Percentiles rank a stretch among this genome's conserved stretches.
These are phyloP conservation scores for Leptomonas pyrrhocoris DNA, from an alignment of 208 protist genomes.

Conservation along the genomic window DNA sequence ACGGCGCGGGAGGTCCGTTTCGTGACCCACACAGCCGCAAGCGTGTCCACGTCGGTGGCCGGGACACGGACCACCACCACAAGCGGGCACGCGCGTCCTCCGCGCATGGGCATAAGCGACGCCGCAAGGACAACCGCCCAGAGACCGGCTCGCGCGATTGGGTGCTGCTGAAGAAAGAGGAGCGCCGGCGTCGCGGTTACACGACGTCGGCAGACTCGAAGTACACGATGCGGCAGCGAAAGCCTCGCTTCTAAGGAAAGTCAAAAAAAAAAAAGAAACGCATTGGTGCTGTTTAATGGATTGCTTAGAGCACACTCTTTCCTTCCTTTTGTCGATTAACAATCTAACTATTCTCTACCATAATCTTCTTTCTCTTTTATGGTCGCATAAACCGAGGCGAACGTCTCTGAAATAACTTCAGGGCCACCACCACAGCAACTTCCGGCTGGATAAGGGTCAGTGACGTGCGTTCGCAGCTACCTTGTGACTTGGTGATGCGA, in stretches of 20 bases:
- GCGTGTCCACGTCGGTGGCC: conserved; percentile 46
- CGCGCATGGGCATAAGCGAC: conserved; percentile 40
- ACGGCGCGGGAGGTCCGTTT: conserved; percentile 20
- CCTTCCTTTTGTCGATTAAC: conserved; percentile 7
- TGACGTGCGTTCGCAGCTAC: no score
- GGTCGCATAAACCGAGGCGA: background rate
- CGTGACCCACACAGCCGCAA: conserved; percentile 31
- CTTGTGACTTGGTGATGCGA: no score
- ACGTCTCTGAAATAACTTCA: background rate
- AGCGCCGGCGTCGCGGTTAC: conserved; percentile 92
- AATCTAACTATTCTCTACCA: background rate
- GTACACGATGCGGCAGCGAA: conserved; percentile 96
- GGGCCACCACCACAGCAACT: no score
- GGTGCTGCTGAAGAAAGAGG: conserved; percentile 96
- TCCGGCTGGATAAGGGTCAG: no score
- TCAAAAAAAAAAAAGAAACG: background rate
- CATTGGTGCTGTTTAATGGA: background rate
- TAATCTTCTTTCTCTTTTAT: no score
- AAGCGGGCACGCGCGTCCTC: conserved; percentile 48
- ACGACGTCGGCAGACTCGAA: conserved; percentile 92
- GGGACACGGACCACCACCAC: conserved; percentile 36
- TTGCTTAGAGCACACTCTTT: background rate
- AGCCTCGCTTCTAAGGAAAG: conserved; percentile 76
- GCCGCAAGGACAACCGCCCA: conserved; percentile 72
- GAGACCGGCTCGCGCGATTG: conserved; percentile 91